Base-by-base conservation (phyloP, 2,329 filamentous ascomycete genomes). In the Colletotrichum musae region DNA sequence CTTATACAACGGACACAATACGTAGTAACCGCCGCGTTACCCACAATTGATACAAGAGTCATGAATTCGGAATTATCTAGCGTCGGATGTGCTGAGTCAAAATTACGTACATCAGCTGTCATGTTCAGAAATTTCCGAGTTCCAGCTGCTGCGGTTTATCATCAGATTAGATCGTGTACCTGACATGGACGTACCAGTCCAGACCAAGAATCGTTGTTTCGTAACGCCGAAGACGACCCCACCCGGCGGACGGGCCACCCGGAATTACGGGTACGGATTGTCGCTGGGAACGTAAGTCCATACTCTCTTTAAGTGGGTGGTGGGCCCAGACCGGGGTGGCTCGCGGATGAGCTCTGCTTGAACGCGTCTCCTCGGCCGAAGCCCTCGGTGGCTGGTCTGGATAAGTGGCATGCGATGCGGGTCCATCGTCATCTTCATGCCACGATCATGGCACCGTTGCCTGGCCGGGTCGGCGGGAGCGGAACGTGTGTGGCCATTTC, bases 161-260 rank as follows among this genome's bases (percentile, higher is more conserved):
- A 69, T 70, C 67, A 60, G 67, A 67, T 70, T 63, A 43, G 67
- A 68, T 68, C 60, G 51, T 60, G 61, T 70, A 70, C 12, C 9
- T 28, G 21, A 54, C 36, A 61, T 24, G 45, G 36, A 58, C 15
- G 60, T 50, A 28, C 6, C 13, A 16, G 18, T 54, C 24, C 15
- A 47, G 50, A 32, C 50, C 6, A 43, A 18, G 16, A 39, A 58
- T 50, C 51, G 63, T 61, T 24, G 51, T 47, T 58, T 67, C 67
- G 62, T 70, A 70, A 66, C 56, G 24, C 67, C 67, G 67, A 70
- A 51, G 21, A 52, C 32, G 61, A 48, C 54, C 41, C 54, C 50
- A 48, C 32, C 43, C n/a, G 32, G 32, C 32, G 7, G 32, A 54
- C 9, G 6, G 39, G 12, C 39, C 39, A 56, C 51, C 12, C 39